phyloP scores from a whole-genome alignment of 2,329 filamentous ascomycete genomes.

The Alternaria gansuensis region DNA sequence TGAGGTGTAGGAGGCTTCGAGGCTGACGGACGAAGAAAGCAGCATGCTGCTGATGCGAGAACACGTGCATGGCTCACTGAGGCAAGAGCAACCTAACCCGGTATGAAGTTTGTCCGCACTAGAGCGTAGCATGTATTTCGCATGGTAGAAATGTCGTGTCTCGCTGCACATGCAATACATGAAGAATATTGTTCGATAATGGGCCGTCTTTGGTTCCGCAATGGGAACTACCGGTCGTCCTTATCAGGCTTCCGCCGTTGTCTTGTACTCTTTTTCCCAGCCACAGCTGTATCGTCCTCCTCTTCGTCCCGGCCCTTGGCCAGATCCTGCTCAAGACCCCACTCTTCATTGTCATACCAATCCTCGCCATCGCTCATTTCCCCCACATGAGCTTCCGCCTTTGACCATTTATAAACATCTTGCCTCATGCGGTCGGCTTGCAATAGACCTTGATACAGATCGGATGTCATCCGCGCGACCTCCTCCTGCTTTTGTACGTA shows the following conservation, averaged over 20 bases:
- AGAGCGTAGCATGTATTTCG: slow-evolving; percentile 14
- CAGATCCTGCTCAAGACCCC: slow-evolving; percentile 75
- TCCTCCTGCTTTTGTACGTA: slow-evolving; percentile 90
- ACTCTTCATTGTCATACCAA: slow-evolving; percentile 86
- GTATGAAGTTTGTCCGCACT: not conserved
- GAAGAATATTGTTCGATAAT: not conserved
- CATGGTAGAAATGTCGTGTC: slow-evolving; percentile 34
- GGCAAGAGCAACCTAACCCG: slow-evolving; percentile 27
- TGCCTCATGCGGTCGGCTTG: slow-evolving; percentile 76
- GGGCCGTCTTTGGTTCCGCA: not conserved
- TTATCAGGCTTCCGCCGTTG: slow-evolving; percentile 50
- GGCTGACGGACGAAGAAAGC: slow-evolving; percentile 11
- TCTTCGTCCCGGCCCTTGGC: slow-evolving; percentile 87
- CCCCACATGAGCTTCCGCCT: slow-evolving; percentile 77
- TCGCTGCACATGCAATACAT: slow-evolving; percentile 30
- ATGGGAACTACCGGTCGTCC: slow-evolving; percentile 43
- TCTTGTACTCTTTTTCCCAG: slow-evolving; percentile 60
- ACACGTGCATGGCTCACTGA: slow-evolving; percentile 18
- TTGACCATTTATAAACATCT: slow-evolving; percentile 76
- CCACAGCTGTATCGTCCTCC: slow-evolving; percentile 67
- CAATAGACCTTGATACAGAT: slow-evolving; percentile 74
- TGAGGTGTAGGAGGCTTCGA: slow-evolving; percentile 6
- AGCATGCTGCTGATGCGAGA: slow-evolving; percentile 13
- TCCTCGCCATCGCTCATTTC: slow-evolving; percentile 90
- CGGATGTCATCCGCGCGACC: slow-evolving; percentile 74